Conservation (phyloP, 2,329 filamentous ascomycete species). For the Fusarium protoensiforme region DNA sequence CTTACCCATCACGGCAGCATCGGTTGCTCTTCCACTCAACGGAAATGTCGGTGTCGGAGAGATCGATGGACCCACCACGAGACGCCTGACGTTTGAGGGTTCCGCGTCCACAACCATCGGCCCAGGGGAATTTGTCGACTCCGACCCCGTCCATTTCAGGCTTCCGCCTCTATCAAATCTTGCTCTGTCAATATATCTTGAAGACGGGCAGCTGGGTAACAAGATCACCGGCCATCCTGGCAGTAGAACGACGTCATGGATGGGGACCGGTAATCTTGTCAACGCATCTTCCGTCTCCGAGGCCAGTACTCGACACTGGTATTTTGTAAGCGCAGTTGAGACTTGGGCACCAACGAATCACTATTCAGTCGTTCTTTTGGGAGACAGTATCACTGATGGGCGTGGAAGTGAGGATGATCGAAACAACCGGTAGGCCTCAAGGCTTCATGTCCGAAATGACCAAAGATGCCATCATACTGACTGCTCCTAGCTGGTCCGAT, state of each 20-base stretch:
- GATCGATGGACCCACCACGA: conserved; percentile 10
- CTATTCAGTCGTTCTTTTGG: conserved; percentile 24
- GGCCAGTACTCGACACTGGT: conserved; percentile 28
- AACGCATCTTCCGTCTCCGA: conserved; percentile 22
- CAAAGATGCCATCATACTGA: background rate
- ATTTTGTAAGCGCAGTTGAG: conserved; percentile 24
- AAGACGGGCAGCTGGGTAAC: conserved; percentile 17
- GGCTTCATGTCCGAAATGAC: background rate
- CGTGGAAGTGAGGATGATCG: conserved; percentile 28
- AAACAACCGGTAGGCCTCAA: conserved; percentile 14
- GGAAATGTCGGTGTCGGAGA: conserved; percentile 19
- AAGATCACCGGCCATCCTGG: conserved; percentile 30
- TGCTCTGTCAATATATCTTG: conserved; percentile 21
- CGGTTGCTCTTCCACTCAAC: conserved; percentile 4
- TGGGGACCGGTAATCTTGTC: conserved; percentile 21
- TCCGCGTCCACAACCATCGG: conserved; percentile 10
- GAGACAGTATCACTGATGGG: conserved; percentile 31
- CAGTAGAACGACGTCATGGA: conserved; percentile 31
- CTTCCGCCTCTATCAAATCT: conserved; percentile 18
- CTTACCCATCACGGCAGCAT: conserved; percentile 18
- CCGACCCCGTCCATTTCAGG: conserved; percentile 23
- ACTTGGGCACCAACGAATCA: conserved; percentile 16
- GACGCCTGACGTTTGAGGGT: conserved; percentile 13
- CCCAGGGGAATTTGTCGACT: conserved; percentile 13
- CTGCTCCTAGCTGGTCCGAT: conserved; percentile 13